A percentile compares a stretch with the other conserved stretches of the same genome.
phyloP scores from a whole-genome alignment of 805 yeast genomes.

The Wickerhamomyces tratensis region DNA sequence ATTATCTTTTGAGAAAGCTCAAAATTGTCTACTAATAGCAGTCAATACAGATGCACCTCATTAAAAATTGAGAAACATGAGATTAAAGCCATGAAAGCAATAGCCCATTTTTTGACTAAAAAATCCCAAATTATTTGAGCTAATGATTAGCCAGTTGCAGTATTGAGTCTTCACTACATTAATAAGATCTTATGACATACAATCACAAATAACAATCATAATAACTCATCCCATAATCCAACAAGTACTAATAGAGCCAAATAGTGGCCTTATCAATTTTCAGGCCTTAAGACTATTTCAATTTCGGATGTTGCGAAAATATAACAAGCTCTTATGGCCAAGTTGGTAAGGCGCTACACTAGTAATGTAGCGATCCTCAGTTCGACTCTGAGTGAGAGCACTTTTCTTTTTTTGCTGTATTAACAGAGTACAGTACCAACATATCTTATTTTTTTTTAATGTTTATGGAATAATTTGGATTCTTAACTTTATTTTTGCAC shows the following conservation, averaged over 20 bases:
- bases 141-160: slow-evolving; percentile 46
- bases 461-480: too few species aligned
- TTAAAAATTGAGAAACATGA: slow-evolving; percentile 49
- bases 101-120: slow-evolving; percentile 53
- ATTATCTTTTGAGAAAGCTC: slow-evolving; percentile 66
- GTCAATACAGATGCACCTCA: slow-evolving; percentile 51
- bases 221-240: slow-evolving; percentile 47
- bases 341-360: slow-evolving; percentile 79
- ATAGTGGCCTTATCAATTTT: too few species aligned
- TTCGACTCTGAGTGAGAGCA: slow-evolving; percentile 2
- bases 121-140: slow-evolving; percentile 54
- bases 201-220: slow-evolving; percentile 41
- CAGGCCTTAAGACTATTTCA: too few species aligned
- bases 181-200: slow-evolving; percentile 33
- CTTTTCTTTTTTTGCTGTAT: not conserved
- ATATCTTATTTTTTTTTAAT: too few species aligned
- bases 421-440: too few species aligned
- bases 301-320: too few species aligned
- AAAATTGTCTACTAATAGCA: slow-evolving; percentile 54
- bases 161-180: slow-evolving; percentile 27
- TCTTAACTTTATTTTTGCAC: too few species aligned
- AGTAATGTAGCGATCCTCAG: slow-evolving; percentile 24
- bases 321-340: slow-evolving; percentile 37
- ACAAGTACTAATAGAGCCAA: slow-evolving; percentile 42
- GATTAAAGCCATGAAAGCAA: slow-evolving; percentile 49